These are phyloP conservation scores for Glonium stellatum DNA, from an alignment of 495 filamentous ascomycete species.

Conservation along the genomic window DNA sequence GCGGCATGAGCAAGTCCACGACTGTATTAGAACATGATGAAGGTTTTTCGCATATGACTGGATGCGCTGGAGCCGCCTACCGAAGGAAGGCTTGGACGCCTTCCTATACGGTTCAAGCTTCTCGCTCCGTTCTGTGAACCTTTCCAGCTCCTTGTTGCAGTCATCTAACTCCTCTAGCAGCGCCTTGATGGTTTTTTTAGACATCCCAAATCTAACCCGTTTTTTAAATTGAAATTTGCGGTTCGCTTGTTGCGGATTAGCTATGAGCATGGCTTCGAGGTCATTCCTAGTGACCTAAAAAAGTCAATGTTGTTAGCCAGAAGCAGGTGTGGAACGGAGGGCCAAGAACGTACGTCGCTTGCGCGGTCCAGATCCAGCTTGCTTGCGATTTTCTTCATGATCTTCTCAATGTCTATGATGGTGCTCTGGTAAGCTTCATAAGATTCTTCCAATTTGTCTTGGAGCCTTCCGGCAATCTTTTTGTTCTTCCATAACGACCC, in stretches of 20 bases:
- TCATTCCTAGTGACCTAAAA: constrained; percentile 22
- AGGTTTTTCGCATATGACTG: constrained; percentile 22
- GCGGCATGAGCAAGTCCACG: constrained; percentile 25
- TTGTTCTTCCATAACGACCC: constrained; percentile 24
- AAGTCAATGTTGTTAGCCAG: constrained; percentile 6
- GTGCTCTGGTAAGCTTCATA: constrained; percentile 25
- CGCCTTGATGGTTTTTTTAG: constrained; percentile 25
- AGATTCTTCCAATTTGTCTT: constrained; percentile 25
- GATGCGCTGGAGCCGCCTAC: constrained; percentile 16
- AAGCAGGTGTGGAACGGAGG: neutral
- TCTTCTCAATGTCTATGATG: constrained; percentile 22
- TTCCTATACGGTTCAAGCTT: constrained; percentile 24
- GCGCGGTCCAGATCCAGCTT: constrained; percentile 26
- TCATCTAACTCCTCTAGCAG: constrained; percentile 25
- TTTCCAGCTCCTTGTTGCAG: constrained; percentile 28
- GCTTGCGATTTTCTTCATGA: constrained; percentile 26
- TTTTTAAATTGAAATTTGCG: constrained; percentile 26
- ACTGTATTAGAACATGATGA: constrained; percentile 16
- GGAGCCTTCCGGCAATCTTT: constrained; percentile 14
- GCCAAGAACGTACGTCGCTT: constrained; percentile 11
- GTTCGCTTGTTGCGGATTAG: constrained; percentile 19
- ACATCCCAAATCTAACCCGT: constrained; percentile 25
- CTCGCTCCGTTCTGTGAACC: constrained; percentile 25
- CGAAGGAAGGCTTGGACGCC: constrained; percentile 22
- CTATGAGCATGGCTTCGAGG: constrained; percentile 24